Percentiles rank a stretch among this genome's conserved stretches.
Evolutionary conservation across 345 rosid species (phyloP).

Genomic region (Cardamine chenopodiifolia): DNA sequence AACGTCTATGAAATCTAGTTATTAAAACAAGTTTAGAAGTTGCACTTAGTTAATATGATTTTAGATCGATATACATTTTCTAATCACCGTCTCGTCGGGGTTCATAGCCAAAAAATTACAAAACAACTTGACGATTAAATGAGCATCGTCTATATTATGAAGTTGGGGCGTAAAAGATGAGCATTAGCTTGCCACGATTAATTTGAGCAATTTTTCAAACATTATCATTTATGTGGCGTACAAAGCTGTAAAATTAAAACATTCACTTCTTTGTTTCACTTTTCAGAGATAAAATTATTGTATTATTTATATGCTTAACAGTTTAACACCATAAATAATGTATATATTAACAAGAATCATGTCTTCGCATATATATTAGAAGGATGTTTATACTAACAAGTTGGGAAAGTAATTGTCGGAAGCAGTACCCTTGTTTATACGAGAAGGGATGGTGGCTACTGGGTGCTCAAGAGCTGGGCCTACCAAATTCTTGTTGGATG

Average conservation of each 20-base stretch:
- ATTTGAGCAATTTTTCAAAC: neutral
- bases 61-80: neutral
- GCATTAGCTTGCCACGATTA: neutral
- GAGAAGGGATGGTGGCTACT: constrained; percentile 33
- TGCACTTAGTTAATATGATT: too few species aligned
- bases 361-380: neutral
- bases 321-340: neutral
- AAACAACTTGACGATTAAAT: neutral
- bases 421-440: constrained; percentile 16
- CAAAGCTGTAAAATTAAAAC: neutral
- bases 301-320: constrained; percentile 7
- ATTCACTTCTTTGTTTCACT: neutral
- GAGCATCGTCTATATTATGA: neutral
- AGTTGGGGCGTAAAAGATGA: neutral
- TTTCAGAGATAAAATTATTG: neutral
- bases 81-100: neutral
- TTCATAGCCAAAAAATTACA: neutral
- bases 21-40: neutral
- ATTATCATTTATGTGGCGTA: neutral
- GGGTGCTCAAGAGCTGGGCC: constrained; percentile 31
- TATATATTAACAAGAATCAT: constrained; percentile 16
- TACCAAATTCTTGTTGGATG: constrained; percentile 39
- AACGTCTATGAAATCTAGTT: neutral
- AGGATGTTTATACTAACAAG: neutral
- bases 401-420: constrained; percentile 10